Percentiles rank a stretch among this genome's conserved stretches.
Conservation (phyloP, 208 protist genomes). For the Wallacemonas sp. region DNA sequence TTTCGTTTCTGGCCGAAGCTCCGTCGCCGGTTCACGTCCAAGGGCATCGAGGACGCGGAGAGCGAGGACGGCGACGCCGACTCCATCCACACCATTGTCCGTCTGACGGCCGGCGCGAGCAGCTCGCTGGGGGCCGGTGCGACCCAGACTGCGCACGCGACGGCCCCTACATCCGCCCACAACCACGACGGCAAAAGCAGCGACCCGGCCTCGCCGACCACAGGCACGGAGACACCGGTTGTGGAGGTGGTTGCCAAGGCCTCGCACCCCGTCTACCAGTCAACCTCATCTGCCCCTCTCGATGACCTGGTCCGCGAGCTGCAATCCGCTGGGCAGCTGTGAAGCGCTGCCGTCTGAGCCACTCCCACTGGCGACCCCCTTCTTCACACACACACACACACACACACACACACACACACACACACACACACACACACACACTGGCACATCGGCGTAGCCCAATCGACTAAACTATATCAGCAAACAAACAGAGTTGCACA, state of each 20-base stretch:
- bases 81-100: constrained; percentile 84
- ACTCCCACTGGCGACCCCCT: too few species aligned
- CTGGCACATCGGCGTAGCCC: too few species aligned
- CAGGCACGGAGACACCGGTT: neutral
- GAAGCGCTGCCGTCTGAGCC: too few species aligned
- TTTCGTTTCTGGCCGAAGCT: constrained; percentile 80
- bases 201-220: too few species aligned
- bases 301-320: constrained; percentile 60
- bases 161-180: too few species aligned
- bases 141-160: neutral
- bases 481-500: too few species aligned
- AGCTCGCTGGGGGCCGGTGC: neutral
- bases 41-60: constrained; percentile 46
- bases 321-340: constrained; percentile 51
- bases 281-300: constrained; percentile 67
- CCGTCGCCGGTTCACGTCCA: constrained; percentile 65
- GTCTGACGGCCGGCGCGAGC: constrained; percentile 38
- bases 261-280: constrained; percentile 40
- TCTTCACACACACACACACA: too few species aligned
- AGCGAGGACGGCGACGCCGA: constrained; percentile 49
- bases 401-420: too few species aligned
- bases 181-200: too few species aligned
- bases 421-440: too few species aligned
- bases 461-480: too few species aligned
- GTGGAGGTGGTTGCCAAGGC: constrained; percentile 39